These are phyloP conservation scores for Fusarium sublunatum DNA, from an alignment of 2,329 filamentous ascomycete species.

Conservation along the genomic window DNA sequence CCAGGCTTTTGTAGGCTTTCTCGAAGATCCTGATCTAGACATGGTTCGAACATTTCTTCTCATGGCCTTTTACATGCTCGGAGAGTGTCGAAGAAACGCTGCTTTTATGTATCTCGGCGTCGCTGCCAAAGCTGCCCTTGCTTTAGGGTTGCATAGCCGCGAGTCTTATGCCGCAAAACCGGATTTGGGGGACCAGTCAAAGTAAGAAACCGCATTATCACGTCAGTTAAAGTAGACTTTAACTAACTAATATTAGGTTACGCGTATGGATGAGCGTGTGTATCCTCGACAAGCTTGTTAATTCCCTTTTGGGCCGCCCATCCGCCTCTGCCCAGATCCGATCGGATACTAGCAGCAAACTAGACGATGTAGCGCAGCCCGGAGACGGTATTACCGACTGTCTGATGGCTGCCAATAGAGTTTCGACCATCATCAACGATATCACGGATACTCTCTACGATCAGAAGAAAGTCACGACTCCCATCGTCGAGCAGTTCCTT, in stretches of 20 bases:
- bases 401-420: slow-evolving; percentile 55
- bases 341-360: slow-evolving; percentile 19
- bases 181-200: slow-evolving; percentile 29
- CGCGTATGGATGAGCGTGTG: slow-evolving; percentile 54
- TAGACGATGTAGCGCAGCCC: slow-evolving; percentile 27
- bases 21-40: slow-evolving; percentile 44
- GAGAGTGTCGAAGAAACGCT: slow-evolving; percentile 69
- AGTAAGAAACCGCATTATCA: too few relatives aligned
- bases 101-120: slow-evolving; percentile 73
- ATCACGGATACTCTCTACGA: slow-evolving; percentile 57
- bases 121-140: slow-evolving; percentile 66
- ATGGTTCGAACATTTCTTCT: slow-evolving; percentile 52
- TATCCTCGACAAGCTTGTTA: slow-evolving; percentile 54
- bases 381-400: slow-evolving; percentile 44
- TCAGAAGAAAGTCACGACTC: slow-evolving; percentile 49
- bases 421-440: slow-evolving; percentile 58
- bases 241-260: slow-evolving; percentile 38
- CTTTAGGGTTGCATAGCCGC: slow-evolving; percentile 63
- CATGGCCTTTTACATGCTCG: slow-evolving; percentile 80
- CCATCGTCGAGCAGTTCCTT: slow-evolving; percentile 55
- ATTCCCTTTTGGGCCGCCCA: slow-evolving; percentile 53
- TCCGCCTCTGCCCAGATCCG: slow-evolving; percentile 47
- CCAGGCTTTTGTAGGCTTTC: slow-evolving; percentile 39
- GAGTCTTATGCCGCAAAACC: slow-evolving; percentile 38
- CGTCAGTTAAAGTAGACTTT: too few relatives aligned